A percentile compares a stretch with the other conserved stretches of the same genome.
phyloP scores from a whole-genome alignment of 805 yeast genomes.

The Starmerella lactis-condensi region DNA sequence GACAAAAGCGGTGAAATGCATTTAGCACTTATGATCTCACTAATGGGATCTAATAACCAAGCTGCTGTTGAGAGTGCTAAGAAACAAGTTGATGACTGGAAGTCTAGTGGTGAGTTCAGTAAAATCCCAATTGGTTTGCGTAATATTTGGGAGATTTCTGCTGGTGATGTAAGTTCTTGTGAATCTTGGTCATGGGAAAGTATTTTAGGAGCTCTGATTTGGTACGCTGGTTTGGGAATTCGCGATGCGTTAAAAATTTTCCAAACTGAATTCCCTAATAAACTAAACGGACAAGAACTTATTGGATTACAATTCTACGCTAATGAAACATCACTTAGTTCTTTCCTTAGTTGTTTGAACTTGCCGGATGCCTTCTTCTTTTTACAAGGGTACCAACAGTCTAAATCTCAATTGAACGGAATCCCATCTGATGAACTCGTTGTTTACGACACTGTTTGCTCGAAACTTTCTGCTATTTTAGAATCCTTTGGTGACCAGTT shows the following conservation, averaged over 20 bases:
- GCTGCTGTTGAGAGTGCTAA: conserved; percentile 37
- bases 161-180: conserved; percentile 19
- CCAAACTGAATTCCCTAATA: too few species aligned
- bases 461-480: conserved; percentile 6
- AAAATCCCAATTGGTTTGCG: conserved; percentile 37
- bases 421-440: conserved; percentile 2
- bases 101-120: conserved; percentile 24
- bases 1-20: conserved; percentile 45
- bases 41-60: conserved; percentile 35
- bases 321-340: conserved; percentile 6
- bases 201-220: conserved; percentile 38
- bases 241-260: too few species aligned
- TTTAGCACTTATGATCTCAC: conserved; percentile 47
- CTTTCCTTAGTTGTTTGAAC: conserved; percentile 8
- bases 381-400: conserved; percentile 15
- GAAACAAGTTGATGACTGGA: conserved; percentile 53
- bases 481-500: conserved; percentile 29
- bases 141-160: conserved; percentile 45
- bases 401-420: too few species aligned
- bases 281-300: too few species aligned
- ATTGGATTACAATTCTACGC: conserved; percentile 9
- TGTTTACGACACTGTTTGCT: conserved; percentile 11
- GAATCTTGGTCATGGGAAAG: conserved; percentile 39
- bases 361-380: conserved; percentile 12
- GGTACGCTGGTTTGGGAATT: conserved; percentile 24